Evolutionary conservation across 495 filamentous ascomycete genomes (phyloP), one percentile per base, ranked within the genome.

Genomic region (Aspergillus coremiiformis): DNA sequence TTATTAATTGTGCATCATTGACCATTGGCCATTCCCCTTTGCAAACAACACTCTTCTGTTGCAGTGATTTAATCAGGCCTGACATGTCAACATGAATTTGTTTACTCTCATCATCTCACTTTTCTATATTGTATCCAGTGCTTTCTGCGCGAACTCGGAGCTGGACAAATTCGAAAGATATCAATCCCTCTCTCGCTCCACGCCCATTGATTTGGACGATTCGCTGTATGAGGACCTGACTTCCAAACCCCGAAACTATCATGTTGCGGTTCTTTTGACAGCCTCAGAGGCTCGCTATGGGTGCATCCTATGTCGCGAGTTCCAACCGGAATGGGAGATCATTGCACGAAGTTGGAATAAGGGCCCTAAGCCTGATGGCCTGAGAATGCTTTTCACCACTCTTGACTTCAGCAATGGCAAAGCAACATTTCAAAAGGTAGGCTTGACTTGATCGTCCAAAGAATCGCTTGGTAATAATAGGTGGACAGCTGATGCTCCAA

Each of bases 271-370:
- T 1, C 79, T 97, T 27, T 73, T 99, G 47, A 99, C 94, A 9
- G 93, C 93, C 46, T 68, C 89, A 55, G 90, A 96, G 60, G 62
- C 84, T 33, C 81, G 88, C 20, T 96, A 85, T 71, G 89, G 88
- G 23, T 99, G 93, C 65, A 69, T 82, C 47, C 75, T 96, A 42
- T 99, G 93, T 66, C 79, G 82, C 30, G 87, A 94, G 48, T 96
- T 97, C 69, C 84, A 93, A 62, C 86, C 93, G 1, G 94, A 99
- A 70, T 99, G 90, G 85, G 87, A 95, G 21, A 66, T 99, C 20
- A 78, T 99, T 27, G 78, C 81, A 14, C 86, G 80, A 63, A 94
- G 89, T 73, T 99, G 93, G 93, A 77, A 76, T 53, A 86, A 83
- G 62, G 89, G 86, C 2, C 83, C 90, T 66, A 87, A 85, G 70